These are phyloP conservation scores for Mycena polygramma DNA, from an alignment of 768 basidiomycete genomes.

Conservation along the genomic window DNA sequence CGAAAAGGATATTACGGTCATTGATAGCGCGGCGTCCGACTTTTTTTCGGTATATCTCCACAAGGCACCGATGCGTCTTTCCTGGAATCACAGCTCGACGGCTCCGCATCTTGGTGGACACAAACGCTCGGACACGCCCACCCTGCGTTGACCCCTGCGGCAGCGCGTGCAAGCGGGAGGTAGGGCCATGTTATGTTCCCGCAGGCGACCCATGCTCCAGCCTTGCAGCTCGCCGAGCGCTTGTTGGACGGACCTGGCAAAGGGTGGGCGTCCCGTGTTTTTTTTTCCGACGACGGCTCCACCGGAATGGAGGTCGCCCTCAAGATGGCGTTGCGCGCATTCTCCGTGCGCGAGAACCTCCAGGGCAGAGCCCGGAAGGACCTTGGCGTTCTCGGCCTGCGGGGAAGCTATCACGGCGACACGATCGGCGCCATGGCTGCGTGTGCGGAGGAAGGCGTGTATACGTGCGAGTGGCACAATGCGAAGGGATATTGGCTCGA, in stretches of 20 bases:
- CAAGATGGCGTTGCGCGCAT: conserved; percentile 94
- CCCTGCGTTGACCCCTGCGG: conserved; percentile 84
- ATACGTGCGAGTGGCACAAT: conserved; percentile 96
- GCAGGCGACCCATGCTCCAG: conserved; percentile 87
- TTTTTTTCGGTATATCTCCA: conserved; percentile 80
- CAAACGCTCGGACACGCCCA: conserved; percentile 90
- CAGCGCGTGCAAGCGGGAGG: conserved; percentile 89
- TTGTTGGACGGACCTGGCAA: conserved; percentile 85
- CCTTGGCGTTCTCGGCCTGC: conserved; percentile 86
- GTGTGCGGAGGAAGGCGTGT: conserved; percentile 85
- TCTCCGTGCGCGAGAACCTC: conserved; percentile 56
- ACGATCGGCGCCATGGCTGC: conserved; percentile 99
- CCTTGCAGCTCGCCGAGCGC: conserved; percentile 85
- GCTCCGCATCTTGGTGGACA: conserved; percentile 99
- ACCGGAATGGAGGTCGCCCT: conserved; percentile 98
- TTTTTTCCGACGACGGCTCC: conserved; percentile 95
- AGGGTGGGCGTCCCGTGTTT: conserved; percentile 92
- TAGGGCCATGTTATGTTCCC: conserved; percentile 99
- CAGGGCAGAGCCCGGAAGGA: conserved; percentile 56
- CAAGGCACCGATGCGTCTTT: conserved; percentile 48
- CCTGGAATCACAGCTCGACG: conserved; percentile 80
- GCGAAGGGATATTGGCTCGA: conserved; percentile 96
- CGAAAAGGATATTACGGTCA: conserved; percentile 84
- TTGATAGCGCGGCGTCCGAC: conserved; percentile 91
- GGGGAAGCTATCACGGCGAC: conserved; percentile 97